A percentile compares a stretch with the other conserved stretches of the same genome.
Evolutionary conservation across 2,329 filamentous ascomycete species (phyloP).

Genomic region (Claviceps monticola): DNA sequence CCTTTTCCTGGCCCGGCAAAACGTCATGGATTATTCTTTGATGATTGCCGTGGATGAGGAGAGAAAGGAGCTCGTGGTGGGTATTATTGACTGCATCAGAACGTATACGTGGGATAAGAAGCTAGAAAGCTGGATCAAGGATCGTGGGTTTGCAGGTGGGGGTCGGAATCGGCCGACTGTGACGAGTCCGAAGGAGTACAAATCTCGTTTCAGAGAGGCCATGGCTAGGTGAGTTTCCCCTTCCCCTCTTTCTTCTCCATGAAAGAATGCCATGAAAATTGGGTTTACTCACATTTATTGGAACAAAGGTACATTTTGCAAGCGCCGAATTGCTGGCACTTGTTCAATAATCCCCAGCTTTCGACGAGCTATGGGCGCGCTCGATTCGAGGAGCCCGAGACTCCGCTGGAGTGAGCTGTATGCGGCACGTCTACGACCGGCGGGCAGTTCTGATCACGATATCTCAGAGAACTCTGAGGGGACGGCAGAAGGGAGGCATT

Average conservation of each 20-base stretch:
- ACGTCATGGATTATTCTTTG: conserved; percentile 97
- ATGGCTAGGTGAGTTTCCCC: conserved; percentile 67
- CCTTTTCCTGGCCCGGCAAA: conserved; percentile 81
- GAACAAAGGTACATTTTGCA: conserved; percentile 51
- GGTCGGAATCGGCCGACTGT: conserved; percentile 81
- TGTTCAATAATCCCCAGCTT: conserved; percentile 38
- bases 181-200: conserved; percentile 94
- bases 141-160: conserved; percentile 68
- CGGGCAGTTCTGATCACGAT: neutral
- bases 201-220: conserved; percentile 85
- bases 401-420: neutral
- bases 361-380: conserved; percentile 23
- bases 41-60: conserved; percentile 96
- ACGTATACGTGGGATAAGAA: conserved; percentile 99
- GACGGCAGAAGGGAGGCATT: neutral
- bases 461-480: neutral
- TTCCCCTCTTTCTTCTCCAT: neutral
- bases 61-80: conserved; percentile 82
- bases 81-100: conserved; percentile 95
- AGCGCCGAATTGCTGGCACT: conserved; percentile 63
- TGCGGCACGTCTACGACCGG: neutral
- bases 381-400: conserved; percentile 26
- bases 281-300: neutral
- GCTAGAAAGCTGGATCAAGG: conserved; percentile 99
- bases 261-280: neutral